Evolutionary conservation across 2,329 filamentous ascomycete genomes (phyloP), one percentile per base, ranked within the genome.

Genomic region (Fusarium sp.): DNA sequence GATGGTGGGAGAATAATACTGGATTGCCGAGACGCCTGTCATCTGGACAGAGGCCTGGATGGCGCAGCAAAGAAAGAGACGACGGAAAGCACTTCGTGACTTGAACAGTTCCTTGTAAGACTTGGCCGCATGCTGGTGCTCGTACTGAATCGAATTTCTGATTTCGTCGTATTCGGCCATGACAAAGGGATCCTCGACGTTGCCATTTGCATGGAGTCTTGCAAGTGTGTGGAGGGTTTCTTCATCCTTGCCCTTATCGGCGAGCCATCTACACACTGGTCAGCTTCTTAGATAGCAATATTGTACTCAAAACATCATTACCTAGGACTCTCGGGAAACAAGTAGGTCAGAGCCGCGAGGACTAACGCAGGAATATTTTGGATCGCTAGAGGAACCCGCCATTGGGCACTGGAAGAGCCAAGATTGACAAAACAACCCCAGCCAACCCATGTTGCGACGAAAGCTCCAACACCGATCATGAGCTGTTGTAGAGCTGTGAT

Each of bases 401-500:
- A 83, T 52, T 82, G 80, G 27, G 74, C 68, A 41, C 74, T 72
- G 45, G 80, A 52, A 77, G 48, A 66, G 66, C 39, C 76, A 81
- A n/a, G 48, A 2, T 76, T 77, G 37, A 80, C 70, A 63, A 75
- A 82, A 5, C 79, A 77, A 20, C 80, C 79, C 78, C 91, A 95
- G 0, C 90, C 91, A 48, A 93, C 89, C 93, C 93, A 95, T 1
- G 90, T 88, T 0, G 94, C 93, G 25, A 91, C 84, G 13, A 96
- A 87, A 27, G 93, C 86, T 67, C 94, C 94, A 37, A 95, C 88
- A 2, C 93, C 93, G 65, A 95, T 82, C 93, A 95, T 95, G 80
- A 95, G 95, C 78, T 95, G 93, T 81, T 95, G 93, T 18, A 96
- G 85, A 35, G 90, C 89, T 1, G 93, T 95, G 32, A 96, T 11